Base-by-base conservation (phyloP, 441 rosid genomes). In the Populus tomentosa region DNA sequence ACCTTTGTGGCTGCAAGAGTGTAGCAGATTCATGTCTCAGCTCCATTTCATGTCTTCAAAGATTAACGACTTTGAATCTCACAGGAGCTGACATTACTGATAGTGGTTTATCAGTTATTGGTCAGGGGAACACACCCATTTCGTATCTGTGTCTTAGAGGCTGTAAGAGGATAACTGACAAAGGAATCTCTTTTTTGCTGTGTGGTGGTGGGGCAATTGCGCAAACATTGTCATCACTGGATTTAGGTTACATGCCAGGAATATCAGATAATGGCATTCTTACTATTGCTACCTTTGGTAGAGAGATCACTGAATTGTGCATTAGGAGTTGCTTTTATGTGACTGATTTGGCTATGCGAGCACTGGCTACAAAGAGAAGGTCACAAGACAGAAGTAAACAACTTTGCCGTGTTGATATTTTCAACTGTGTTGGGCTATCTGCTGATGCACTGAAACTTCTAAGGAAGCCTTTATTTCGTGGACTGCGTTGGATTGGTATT, bases 41-140 rank as follows among this genome's bases (percentile, higher is more conserved):
- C 72, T 80, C 88, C 28, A 76, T 90, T 23, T 83, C 88, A 53
- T 77, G 79, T 70, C 91, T 88, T 23, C 67, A 59, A 46, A 85
- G 69, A 77, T 75, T 91, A 78, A 86, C 86, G 16, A 70, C 80
- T 30, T 80, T 91, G 82, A 84, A 85, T 85, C 89, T 91, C 21
- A 81, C 84, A 18, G 90, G 91, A 85, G 88, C 90, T 70, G 91
- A 88, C 85, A 70, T 91, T 71, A 89, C 95, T 2, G 92, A 91
- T 75, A 71, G 63, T 71, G 93, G 92, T 40, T 81, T 91, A 84
- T 82, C 72, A 8, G 69, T 75, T 65, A 89, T 88, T 21, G 79
- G 89, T 76, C 82, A 86, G 67, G 86, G 86, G 11, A 84, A 82
- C 81, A 74, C 84, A 21, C 91, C 88, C 38, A 87, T 91, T 72